Evolutionary conservation across 2,329 filamentous ascomycete genomes (phyloP).

Genomic region (Colletotrichum cordylinicola): DNA sequence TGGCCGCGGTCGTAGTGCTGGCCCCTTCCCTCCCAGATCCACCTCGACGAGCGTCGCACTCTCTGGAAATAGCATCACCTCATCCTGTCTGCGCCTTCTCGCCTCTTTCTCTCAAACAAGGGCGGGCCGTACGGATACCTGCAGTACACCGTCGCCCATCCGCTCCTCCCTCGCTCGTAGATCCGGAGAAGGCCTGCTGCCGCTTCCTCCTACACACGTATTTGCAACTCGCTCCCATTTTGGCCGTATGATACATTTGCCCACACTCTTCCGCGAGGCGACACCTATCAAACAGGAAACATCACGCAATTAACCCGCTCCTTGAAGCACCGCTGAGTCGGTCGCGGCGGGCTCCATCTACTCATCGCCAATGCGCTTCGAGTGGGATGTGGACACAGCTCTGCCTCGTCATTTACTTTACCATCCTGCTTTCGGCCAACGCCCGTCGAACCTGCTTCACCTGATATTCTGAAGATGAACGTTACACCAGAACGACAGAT

Average conservation of each 20-base stretch:
- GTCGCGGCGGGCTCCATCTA: neutral
- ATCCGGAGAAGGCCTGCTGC: constrained; percentile 14
- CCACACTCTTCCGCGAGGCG: neutral
- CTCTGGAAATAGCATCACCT: constrained; percentile 18
- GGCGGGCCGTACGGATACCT: neutral
- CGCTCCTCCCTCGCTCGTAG: neutral
- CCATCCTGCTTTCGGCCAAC: constrained; percentile 12
- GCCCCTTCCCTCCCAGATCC: neutral
- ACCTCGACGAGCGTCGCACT: neutral
- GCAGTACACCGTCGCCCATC: neutral
- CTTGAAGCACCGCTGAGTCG: neutral
- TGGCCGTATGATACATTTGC: neutral
- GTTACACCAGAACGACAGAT: neutral
- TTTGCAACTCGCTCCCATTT: neutral
- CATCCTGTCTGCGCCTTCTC: neutral
- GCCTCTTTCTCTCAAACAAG: constrained; percentile 5
- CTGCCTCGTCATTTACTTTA: neutral
- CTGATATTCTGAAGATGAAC: constrained; percentile 2
- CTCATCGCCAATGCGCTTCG: neutral
- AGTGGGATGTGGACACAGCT: neutral
- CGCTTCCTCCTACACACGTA: neutral
- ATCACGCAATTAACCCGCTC: neutral
- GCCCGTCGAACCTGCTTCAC: neutral
- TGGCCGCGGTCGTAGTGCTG: neutral
- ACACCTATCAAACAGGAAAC: constrained; percentile 6